Evolutionary conservation across 2,329 filamentous ascomycete species (phyloP), one percentile per base, ranked within the genome.

Genomic region (Arthrobotrys iridis): DNA sequence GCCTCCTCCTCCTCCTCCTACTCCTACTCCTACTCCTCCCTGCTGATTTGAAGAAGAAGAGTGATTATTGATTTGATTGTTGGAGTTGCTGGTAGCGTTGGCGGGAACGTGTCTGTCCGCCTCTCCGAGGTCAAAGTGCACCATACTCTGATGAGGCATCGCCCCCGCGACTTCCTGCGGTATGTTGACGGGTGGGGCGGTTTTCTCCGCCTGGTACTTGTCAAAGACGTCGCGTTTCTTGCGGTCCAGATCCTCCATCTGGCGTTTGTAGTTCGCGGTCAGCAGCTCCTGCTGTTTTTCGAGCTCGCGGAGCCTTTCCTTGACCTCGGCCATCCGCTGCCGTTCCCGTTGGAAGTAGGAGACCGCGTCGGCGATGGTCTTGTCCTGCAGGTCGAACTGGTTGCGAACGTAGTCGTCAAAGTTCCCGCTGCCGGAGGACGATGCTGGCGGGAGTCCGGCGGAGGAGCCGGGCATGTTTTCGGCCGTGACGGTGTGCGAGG

Each of bases 341-440:
- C 70, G 55, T 63, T 74, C 70, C 7, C 70, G 45, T 7, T 55
- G 55, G 52, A 74, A 74, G 37, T 74, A 74, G 1, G 62, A 67
- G 35, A 74, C 70, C 2, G 70, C 70, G 24, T 74, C 70, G 15
- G 70, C 70, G 57, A 74, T 74, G 20, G 62, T 74, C 15, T 50
- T 58, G 55, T 74, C 70, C 35, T 67, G 70, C 7, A 67, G 70
- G 15, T 74, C 70, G 70, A 74, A 74, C 57, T 74, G 70, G 30
- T 45, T 66, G 45, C 70, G 70, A 55, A 74, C 70, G 28, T 74
- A 74, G 50, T 74, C 70, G 46, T 74, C 70, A 46, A 74, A 74
- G 40, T 74, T 74, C n/a, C 52, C 64, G n/a, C 30, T 15, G 33
- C 24, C 20, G 46, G 11, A 2, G 8, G 28, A 15, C 24, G 24